phyloP scores from a whole-genome alignment of 257 asterid species.

The Nicotiana attenuata region DNA sequence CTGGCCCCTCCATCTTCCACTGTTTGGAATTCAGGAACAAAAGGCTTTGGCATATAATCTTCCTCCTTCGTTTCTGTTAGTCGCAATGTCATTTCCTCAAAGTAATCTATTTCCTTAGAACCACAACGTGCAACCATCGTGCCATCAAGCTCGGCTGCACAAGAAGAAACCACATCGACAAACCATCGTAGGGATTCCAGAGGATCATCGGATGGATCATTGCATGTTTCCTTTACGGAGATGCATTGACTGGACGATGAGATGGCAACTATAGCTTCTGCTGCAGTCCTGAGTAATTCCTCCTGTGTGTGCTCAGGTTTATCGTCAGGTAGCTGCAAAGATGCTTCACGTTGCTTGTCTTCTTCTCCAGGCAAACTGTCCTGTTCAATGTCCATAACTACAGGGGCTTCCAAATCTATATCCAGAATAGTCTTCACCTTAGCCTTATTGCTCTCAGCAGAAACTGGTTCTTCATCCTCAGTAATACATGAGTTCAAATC shows the following conservation, averaged over 20 bases:
- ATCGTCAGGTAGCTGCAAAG: slow-evolving; percentile 24
- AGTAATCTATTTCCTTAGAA: slow-evolving; percentile 62
- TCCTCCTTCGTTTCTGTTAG: slow-evolving; percentile 61
- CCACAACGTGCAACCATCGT: slow-evolving; percentile 12
- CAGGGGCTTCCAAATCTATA: slow-evolving; percentile 75
- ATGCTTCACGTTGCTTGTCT: slow-evolving; percentile 15
- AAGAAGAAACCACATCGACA: slow-evolving; percentile 44
- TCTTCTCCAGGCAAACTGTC: slow-evolving; percentile 23
- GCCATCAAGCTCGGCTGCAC: slow-evolving; percentile 29
- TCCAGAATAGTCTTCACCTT: slow-evolving; percentile 33
- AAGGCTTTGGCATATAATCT: slow-evolving; percentile 79
- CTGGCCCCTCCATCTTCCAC: slow-evolving; percentile 41
- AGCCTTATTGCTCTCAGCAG: slow-evolving; percentile 29
- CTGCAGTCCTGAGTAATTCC: slow-evolving; percentile 56
- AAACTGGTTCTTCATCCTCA: slow-evolving; percentile 58
- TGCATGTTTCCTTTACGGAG: slow-evolving; percentile 13
- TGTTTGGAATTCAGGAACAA: slow-evolving; percentile 38
- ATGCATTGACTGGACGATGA: slow-evolving; percentile 40
- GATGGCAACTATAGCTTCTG: slow-evolving; percentile 56
- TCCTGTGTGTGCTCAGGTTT: slow-evolving; percentile 29
- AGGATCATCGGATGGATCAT: slow-evolving; percentile 32
- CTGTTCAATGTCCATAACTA: slow-evolving; percentile 39
- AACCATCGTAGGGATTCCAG: slow-evolving; percentile 55
- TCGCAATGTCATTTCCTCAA: slow-evolving; percentile 77
- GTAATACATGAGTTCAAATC: slow-evolving; percentile 70